Conservation (phyloP, 257 asterid species). For the Anisodus tanguticus region DNA sequence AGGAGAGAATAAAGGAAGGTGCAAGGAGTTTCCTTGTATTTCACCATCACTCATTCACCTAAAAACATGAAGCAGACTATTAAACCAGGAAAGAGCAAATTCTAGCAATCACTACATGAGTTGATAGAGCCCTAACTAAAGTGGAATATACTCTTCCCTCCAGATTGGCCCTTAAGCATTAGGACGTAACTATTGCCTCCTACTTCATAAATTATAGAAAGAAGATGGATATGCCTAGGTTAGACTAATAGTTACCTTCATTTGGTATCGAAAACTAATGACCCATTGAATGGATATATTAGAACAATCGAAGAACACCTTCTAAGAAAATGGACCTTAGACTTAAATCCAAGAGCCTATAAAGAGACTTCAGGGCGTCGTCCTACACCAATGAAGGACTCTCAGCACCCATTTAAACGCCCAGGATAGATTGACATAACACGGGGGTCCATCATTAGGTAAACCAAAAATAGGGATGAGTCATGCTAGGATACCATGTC, state of each 20-base stretch:
- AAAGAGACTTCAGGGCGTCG: background rate
- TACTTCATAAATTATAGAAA: background rate
- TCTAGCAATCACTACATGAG: background rate
- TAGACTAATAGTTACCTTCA: background rate
- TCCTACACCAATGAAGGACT: conserved; percentile 10
- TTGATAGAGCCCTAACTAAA: background rate
- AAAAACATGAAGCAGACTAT: background rate
- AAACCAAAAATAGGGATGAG: conserved; percentile 14
- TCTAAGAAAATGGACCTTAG: conserved; percentile 11
- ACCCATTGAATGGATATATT: background rate
- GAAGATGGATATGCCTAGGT: background rate
- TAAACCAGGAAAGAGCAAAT: background rate
- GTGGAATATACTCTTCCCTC: background rate
- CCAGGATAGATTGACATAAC: background rate
- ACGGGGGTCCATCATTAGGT: background rate
- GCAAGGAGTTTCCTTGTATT: background rate
- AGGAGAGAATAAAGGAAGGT: background rate
- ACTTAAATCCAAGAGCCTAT: conserved; percentile 4
- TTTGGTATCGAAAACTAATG: background rate
- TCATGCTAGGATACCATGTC: conserved; percentile 2
- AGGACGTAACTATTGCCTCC: background rate
- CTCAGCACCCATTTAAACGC: background rate
- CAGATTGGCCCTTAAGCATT: background rate
- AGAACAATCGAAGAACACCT: background rate
- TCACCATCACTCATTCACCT: background rate